Conservation (phyloP, 345 rosid genomes). For the Trapa incisa region DNA sequence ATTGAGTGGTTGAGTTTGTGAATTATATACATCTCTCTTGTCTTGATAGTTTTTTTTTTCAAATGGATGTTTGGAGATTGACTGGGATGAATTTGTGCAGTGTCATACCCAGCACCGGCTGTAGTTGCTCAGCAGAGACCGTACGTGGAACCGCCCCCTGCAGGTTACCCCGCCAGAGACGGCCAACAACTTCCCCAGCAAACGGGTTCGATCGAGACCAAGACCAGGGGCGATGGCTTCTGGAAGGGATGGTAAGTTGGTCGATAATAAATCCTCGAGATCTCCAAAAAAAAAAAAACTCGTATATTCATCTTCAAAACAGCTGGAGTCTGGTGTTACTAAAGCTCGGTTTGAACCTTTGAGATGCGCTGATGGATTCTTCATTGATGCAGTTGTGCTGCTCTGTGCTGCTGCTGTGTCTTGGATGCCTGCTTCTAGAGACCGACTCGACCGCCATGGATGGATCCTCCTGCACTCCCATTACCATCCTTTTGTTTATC, state of each 20-base stretch:
- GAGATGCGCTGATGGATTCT: too few relatives aligned
- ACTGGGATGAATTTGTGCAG: slow-evolving; percentile 8
- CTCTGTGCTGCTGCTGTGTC: slow-evolving; percentile 61
- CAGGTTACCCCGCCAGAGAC: slow-evolving; percentile 43
- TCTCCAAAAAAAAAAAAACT: too few relatives aligned
- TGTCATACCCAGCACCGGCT: slow-evolving; percentile 18
- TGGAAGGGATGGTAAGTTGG: slow-evolving; percentile 57
- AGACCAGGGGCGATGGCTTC: slow-evolving; percentile 58
- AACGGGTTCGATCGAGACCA: slow-evolving; percentile 28
- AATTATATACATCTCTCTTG: too few relatives aligned
- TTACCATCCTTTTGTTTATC: too few relatives aligned
- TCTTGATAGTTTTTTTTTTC: too few relatives aligned
- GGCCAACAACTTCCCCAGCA: slow-evolving; percentile 8
- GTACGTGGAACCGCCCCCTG: slow-evolving; percentile 29
- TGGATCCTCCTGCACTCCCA: background rate
- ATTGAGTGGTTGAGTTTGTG: too few relatives aligned
- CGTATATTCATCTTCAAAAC: too few relatives aligned
- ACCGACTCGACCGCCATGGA: background rate
- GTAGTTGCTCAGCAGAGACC: slow-evolving; percentile 2
- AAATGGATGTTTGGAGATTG: too few relatives aligned
- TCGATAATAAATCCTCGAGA: background rate
- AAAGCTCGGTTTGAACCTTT: too few relatives aligned
- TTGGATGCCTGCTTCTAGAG: slow-evolving; percentile 50
- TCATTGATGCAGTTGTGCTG: slow-evolving; percentile 39
- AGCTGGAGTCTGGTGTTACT: too few relatives aligned